A percentile compares a stretch with the other conserved stretches of the same genome.
Evolutionary conservation across 768 basidiomycete species (phyloP).

Genomic region (Lyophyllum atratum): DNA sequence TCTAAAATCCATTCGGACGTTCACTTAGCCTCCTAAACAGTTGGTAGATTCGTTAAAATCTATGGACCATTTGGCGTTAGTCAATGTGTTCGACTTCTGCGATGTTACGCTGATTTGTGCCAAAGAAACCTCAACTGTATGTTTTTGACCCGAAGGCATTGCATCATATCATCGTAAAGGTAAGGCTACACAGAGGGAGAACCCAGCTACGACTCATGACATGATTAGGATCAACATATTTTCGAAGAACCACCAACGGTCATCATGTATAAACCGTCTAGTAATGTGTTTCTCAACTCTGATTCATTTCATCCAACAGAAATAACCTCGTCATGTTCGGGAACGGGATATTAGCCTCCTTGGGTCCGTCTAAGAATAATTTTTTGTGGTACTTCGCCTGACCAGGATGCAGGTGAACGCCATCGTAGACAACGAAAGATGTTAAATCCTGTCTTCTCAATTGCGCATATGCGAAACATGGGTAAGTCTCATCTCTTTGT

Average conservation of each 20-base stretch:
- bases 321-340: constrained; percentile 18
- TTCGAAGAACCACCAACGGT: constrained; percentile 30
- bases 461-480: constrained; percentile 24
- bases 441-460: constrained; percentile 31
- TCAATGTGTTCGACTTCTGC: not conserved
- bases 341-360: constrained; percentile 15
- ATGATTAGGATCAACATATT: constrained; percentile 29
- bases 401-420: constrained; percentile 20
- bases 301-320: not conserved
- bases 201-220: not conserved
- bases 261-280: constrained; percentile 21
- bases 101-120: constrained; percentile 12
- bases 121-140: constrained; percentile 25
- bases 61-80: constrained; percentile 6
- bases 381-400: not conserved
- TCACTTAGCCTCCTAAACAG: not conserved
- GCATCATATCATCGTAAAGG: constrained; percentile 36
- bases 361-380: constrained; percentile 11
- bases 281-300: not conserved
- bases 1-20: not conserved
- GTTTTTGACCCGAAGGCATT: constrained; percentile 36
- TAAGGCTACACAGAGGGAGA: not conserved
- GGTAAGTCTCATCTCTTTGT: not conserved
- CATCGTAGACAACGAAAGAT: constrained; percentile 32
- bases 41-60: not conserved